Base-by-base conservation (phyloP, 2,329 filamentous ascomycete genomes). In the Aureobasidium sp. region DNA sequence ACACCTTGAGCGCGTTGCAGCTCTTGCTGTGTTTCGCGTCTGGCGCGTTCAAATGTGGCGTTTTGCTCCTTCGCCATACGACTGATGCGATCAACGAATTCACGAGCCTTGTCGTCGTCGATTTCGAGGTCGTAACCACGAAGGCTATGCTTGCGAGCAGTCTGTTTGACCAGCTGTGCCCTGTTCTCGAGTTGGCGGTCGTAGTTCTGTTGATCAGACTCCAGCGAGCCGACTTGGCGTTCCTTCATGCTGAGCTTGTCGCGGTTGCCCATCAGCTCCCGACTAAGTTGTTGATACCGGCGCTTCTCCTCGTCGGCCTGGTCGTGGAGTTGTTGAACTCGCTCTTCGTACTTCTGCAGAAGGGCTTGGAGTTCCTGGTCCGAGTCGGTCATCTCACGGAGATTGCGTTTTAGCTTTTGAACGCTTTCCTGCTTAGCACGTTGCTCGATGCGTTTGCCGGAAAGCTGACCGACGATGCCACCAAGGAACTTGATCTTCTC, bases 171-270 rank as follows among this genome's bases (percentile, higher is more conserved):
- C 71, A 95, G 81, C 10, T 82, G 79, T 67, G 87, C 81, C 40
- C 93, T 87, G 46, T 82, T 78, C 66, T 84, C 78, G 3, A 96
- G 71, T 65, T 96, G 89, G 4, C 87, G 84, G 69, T 96, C 90
- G 69, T 94, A 90, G 67, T 88, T 89, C 63, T 89, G 87, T 74
- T 93, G 91, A 69, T 96, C 87, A 2, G 92, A 93, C 72, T 94
- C 84, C 66, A 87, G 85, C 65, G 87, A 89, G 45, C 93, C 93
- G 66, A 84, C 81, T 66, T 91, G 87, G 0, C 71, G 77, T 62
- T 81, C 77, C 65, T 81, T 80, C n/a, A 64, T 64, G 54, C 74
- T 77, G 13, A 78, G 69, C 8, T 68, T 64, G 17, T 68, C 63
- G 2, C 81, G 79, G 50, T 71, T 73, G 3, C 73, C 68, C 60